Conservation (phyloP, 139 green algal genomes). For the Chlorokybus atmophyticus region DNA sequence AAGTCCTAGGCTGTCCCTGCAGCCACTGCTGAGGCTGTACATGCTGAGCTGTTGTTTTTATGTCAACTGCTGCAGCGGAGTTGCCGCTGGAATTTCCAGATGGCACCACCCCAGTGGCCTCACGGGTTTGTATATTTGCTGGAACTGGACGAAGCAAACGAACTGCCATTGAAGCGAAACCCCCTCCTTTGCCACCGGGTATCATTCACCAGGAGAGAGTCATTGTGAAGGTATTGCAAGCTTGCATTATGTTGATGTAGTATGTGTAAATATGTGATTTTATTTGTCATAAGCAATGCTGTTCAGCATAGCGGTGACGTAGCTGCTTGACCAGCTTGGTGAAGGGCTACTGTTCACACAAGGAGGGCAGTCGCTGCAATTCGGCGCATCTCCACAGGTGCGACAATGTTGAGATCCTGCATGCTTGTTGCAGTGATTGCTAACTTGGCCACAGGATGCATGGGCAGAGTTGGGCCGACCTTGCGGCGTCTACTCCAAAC, state of each 20-base stretch:
- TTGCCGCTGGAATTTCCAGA: constrained; percentile 17
- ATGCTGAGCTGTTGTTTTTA: neutral
- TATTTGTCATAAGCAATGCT: too few relatives aligned
- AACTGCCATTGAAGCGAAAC: constrained; percentile 3
- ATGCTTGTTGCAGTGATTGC: too few relatives aligned
- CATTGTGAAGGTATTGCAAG: constrained; percentile 1
- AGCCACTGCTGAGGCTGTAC: neutral
- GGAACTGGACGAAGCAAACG: constrained; percentile 5
- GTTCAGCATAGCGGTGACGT: too few relatives aligned
- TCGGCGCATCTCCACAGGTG: too few relatives aligned
- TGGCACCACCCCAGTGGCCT: constrained; percentile 27
- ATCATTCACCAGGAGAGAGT: constrained; percentile 25
- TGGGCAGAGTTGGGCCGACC: constrained; percentile 32
- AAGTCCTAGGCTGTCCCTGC: neutral
- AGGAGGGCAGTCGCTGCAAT: too few relatives aligned
- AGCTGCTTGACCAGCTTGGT: too few relatives aligned
- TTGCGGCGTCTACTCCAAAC: constrained; percentile 11
- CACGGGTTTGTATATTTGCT: constrained; percentile 28
- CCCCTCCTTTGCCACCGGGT: constrained; percentile 17
- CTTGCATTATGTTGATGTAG: neutral
- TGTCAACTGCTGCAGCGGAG: constrained; percentile 6
- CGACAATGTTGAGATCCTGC: too few relatives aligned
- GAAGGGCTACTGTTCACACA: too few relatives aligned
- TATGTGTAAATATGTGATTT: too few relatives aligned
- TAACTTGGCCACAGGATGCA: constrained; percentile 37